phyloP scores from a whole-genome alignment of 305 asterid genomes.

The Fraxinus baroniana region DNA sequence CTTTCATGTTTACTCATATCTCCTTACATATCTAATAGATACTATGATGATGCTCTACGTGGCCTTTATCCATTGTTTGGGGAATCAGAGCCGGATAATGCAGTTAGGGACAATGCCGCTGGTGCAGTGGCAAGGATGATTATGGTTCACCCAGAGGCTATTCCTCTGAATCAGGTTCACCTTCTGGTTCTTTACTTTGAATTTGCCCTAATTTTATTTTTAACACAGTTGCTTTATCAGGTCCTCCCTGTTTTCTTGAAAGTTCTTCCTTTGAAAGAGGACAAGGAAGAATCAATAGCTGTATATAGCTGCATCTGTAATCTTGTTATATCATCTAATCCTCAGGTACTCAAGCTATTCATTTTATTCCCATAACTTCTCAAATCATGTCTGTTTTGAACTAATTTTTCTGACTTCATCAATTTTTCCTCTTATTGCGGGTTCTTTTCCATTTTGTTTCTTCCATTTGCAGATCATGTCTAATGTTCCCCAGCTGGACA shows the following conservation, averaged over 20 bases:
- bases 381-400: conserved; percentile 6
- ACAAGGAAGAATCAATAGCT: conserved; percentile 75
- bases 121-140: conserved; percentile 99
- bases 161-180: conserved; percentile 80
- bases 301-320: conserved; percentile 89
- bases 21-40: conserved; percentile 55
- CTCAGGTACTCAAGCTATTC: conserved; percentile 56
- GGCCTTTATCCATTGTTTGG: conserved; percentile 87
- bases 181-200: conserved; percentile 15
- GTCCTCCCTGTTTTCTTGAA: conserved; percentile 88
- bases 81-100: conserved; percentile 89
- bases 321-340: conserved; percentile 82
- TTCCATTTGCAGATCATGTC: conserved; percentile 63
- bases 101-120: conserved; percentile 96
- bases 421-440: neutral
- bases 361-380: conserved; percentile 16
- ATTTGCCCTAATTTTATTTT: conserved; percentile 14
- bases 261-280: conserved; percentile 96
- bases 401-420: neutral
- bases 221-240: conserved; percentile 37
- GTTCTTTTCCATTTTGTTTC: conserved; percentile 5
- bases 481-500: conserved; percentile 73
- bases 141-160: conserved; percentile 76
- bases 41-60: conserved; percentile 61
- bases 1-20: conserved; percentile 17